These are phyloP conservation scores for Candida pseudocylindracea DNA, from an alignment of 1,139 yeast genomes.

Conservation along the genomic window DNA sequence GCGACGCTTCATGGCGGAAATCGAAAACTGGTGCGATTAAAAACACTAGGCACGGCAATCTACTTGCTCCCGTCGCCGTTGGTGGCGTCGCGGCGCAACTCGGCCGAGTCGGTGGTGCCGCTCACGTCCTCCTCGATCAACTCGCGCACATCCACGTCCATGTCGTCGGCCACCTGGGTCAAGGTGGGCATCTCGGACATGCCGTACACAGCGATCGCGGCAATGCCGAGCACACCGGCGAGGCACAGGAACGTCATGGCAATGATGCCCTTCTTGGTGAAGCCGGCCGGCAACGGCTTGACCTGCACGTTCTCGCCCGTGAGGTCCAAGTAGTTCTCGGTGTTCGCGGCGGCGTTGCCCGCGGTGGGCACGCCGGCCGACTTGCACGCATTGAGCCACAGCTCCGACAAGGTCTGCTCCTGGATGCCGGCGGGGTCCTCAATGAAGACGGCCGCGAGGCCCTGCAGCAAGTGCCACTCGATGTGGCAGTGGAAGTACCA, in stretches of 20 bases:
- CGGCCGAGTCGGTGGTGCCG: too few relatives aligned
- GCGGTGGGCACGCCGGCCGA: slow-evolving; percentile 5
- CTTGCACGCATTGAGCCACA: slow-evolving; percentile 5
- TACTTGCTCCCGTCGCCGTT: too few relatives aligned
- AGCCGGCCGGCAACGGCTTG: slow-evolving; percentile 52
- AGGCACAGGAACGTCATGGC: slow-evolving; percentile 67
- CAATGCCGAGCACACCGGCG: slow-evolving; percentile 62
- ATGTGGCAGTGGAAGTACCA: slow-evolving; percentile 92
- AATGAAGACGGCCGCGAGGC: slow-evolving; percentile 46
- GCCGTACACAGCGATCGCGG: slow-evolving; percentile 62
- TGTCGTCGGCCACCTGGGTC: slow-evolving; percentile 8
- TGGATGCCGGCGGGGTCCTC: slow-evolving; percentile 45
- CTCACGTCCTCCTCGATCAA: too few relatives aligned
- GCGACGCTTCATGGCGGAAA: too few relatives aligned
- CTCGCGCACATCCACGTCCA: slow-evolving; percentile 20
- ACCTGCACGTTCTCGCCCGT: slow-evolving; percentile 51
- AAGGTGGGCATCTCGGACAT: slow-evolving; percentile 30
- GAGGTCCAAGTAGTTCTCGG: slow-evolving; percentile 36
- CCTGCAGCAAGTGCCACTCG: slow-evolving; percentile 88
- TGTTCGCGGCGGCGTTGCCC: slow-evolving; percentile 82
- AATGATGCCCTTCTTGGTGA: slow-evolving; percentile 76
- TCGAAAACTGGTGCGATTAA: too few relatives aligned
- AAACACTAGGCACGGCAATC: too few relatives aligned
- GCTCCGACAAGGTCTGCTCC: slow-evolving; percentile 22
- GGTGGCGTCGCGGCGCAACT: too few relatives aligned